phyloP scores from a whole-genome alignment of 768 basidiomycete species.

The Boletus edulis region DNA sequence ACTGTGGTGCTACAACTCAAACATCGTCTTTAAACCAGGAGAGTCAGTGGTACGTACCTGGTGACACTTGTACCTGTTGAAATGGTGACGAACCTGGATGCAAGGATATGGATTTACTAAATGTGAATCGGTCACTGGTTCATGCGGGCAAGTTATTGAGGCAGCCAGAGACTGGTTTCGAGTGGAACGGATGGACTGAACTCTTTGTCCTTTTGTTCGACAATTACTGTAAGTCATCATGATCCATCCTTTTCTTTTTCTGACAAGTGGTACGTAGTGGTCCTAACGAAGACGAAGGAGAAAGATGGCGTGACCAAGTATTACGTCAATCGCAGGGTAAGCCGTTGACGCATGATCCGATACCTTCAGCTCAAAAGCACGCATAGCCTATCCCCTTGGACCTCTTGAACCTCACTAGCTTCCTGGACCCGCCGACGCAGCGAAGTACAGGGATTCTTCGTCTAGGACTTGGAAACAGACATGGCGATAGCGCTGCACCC shows the following conservation, averaged over 20 bases:
- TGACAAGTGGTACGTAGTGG: conserved; percentile 50
- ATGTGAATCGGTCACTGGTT: conserved; percentile 80
- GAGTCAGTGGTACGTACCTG: conserved; percentile 54
- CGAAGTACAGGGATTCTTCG: conserved; percentile 72
- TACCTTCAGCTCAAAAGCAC: background rate
- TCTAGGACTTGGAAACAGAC: conserved; percentile 44
- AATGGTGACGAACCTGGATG: conserved; percentile 1
- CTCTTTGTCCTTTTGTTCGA: conserved; percentile 91
- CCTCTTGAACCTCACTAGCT: conserved; percentile 80
- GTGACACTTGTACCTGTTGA: background rate
- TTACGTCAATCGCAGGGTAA: conserved; percentile 75
- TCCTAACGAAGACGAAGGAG: conserved; percentile 84
- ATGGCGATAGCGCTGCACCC: conserved; percentile 27
- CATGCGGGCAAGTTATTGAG: conserved; percentile 80
- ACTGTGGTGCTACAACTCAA: conserved; percentile 81
- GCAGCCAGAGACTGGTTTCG: conserved; percentile 85
- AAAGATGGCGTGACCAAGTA: conserved; percentile 75
- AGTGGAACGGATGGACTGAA: conserved; percentile 89
- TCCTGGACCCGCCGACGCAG: conserved; percentile 76
- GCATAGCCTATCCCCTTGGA: conserved; percentile 89
- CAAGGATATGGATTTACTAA: conserved; percentile 85
- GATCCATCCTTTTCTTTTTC: background rate
- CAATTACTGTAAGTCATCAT: conserved; percentile 73
- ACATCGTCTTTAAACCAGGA: conserved; percentile 76
- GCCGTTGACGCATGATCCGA: conserved; percentile 19